Evolutionary conservation across 2,329 filamentous ascomycete genomes (phyloP).

Genomic region (Beauveria australis): DNA sequence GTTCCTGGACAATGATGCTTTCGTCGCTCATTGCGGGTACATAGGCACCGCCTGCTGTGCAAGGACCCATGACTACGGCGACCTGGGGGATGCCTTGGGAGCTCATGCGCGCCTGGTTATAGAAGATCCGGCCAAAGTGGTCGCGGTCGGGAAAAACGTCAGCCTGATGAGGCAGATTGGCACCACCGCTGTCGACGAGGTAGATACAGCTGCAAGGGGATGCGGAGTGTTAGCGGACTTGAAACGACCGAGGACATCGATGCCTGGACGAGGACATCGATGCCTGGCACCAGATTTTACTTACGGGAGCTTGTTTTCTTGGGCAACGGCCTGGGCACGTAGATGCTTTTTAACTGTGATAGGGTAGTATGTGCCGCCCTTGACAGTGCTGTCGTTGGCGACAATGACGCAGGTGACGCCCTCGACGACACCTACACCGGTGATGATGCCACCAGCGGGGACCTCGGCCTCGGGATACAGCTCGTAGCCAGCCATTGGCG

Average conservation of each 20-base stretch:
- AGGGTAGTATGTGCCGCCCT: constrained; percentile 93
- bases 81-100: constrained; percentile 84
- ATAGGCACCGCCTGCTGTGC: constrained; percentile 91
- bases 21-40: constrained; percentile 97
- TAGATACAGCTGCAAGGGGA: constrained; percentile 64
- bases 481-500: constrained; percentile 77
- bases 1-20: constrained; percentile 89
- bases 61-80: constrained; percentile 93
- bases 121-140: constrained; percentile 96
- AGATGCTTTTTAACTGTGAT: constrained; percentile 98
- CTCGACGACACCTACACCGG: constrained; percentile 81
- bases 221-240: background rate
- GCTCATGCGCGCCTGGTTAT: constrained; percentile 94
- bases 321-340: constrained; percentile 80
- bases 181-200: constrained; percentile 90
- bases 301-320: constrained; percentile 70
- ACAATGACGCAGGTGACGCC: constrained; percentile 90
- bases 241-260: background rate
- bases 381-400: constrained; percentile 94
- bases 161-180: constrained; percentile 88
- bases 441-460: constrained; percentile 84
- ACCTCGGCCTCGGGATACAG: constrained; percentile 83
- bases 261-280: background rate
- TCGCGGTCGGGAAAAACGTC: constrained; percentile 93
- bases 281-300: constrained; percentile 17